These are phyloP conservation scores for Spironucleus salmonicida DNA, from an alignment of 208 protist genomes.

Conservation along the genomic window DNA sequence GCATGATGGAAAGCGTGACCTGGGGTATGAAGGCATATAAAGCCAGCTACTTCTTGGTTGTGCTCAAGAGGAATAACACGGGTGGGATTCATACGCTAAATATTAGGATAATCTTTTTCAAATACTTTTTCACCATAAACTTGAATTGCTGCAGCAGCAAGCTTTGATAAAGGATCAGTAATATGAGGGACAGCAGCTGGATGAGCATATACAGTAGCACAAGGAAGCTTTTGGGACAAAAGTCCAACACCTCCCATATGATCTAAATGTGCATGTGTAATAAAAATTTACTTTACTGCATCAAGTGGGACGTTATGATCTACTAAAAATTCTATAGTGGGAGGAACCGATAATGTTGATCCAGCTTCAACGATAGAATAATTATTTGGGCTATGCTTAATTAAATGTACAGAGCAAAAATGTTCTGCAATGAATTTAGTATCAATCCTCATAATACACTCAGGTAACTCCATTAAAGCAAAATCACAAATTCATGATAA, in stretches of 20 bases:
- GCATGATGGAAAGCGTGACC: constrained; percentile 23
- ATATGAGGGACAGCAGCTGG: constrained; percentile 1
- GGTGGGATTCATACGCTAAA: not conserved
- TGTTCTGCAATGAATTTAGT: too few relatives aligned
- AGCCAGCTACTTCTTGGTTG: not conserved
- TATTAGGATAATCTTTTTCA: not conserved
- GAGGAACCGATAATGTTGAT: constrained; percentile 19
- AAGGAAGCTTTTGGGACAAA: not conserved
- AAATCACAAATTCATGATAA: too few relatives aligned
- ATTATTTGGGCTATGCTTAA: too few relatives aligned
- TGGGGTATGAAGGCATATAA: not conserved
- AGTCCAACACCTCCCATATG: constrained; percentile 12
- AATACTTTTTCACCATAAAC: constrained; percentile 25
- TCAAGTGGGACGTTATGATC: not conserved
- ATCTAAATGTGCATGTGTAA: constrained; percentile 25
- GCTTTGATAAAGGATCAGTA: not conserved
- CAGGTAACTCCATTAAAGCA: too few relatives aligned
- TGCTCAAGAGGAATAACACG: not conserved
- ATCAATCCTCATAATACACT: too few relatives aligned
- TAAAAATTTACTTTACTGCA: not conserved
- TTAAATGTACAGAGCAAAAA: too few relatives aligned
- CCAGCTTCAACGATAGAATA: constrained; percentile 10
- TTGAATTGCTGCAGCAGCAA: constrained; percentile 3
- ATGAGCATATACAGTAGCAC: not conserved
- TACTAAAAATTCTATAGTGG: not conserved